phyloP scores from a whole-genome alignment of 345 rosid species.

The Eucalyptus camaldulensis region DNA sequence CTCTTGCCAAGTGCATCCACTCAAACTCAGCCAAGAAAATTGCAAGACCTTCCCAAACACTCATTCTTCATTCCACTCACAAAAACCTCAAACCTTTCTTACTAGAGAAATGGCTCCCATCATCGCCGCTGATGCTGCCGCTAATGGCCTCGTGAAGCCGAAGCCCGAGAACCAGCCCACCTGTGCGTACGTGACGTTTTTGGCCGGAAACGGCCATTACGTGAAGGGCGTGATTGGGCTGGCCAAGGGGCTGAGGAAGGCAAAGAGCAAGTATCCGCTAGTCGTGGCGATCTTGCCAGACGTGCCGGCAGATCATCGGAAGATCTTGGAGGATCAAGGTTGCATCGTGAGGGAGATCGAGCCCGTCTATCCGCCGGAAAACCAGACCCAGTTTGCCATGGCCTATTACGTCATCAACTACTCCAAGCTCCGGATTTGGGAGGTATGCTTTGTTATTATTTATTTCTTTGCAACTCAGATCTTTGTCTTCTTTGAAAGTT shows the following conservation, averaged over 20 bases:
- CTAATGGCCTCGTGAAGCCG: not conserved
- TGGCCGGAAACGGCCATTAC: constrained; percentile 27
- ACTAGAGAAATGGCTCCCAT: not conserved
- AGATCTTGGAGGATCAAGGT: constrained; percentile 15
- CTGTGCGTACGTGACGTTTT: constrained; percentile 19
- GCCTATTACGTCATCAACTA: constrained; percentile 34
- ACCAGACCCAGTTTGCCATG: constrained; percentile 29
- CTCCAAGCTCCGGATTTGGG: constrained; percentile 36
- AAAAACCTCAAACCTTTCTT: not conserved
- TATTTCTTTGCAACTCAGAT: not conserved
- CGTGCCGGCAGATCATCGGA: constrained; percentile 26
- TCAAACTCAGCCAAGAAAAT: not conserved
- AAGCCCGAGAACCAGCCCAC: constrained; percentile 5
- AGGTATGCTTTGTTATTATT: not conserved
- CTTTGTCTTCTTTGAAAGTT: not conserved
- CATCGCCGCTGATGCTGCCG: not conserved
- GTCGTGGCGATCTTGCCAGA: constrained; percentile 33
- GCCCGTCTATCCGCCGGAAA: constrained; percentile 23
- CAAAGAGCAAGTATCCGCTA: constrained; percentile 13
- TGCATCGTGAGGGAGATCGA: constrained; percentile 23
- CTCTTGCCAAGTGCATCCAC: not conserved
- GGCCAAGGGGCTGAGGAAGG: constrained; percentile 34
- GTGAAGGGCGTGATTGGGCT: constrained; percentile 34
- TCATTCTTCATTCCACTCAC: not conserved
- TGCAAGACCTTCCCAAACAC: not conserved